Conservation (phyloP, 495 filamentous ascomycete genomes). For the Neurospora tetrasperma region DNA sequence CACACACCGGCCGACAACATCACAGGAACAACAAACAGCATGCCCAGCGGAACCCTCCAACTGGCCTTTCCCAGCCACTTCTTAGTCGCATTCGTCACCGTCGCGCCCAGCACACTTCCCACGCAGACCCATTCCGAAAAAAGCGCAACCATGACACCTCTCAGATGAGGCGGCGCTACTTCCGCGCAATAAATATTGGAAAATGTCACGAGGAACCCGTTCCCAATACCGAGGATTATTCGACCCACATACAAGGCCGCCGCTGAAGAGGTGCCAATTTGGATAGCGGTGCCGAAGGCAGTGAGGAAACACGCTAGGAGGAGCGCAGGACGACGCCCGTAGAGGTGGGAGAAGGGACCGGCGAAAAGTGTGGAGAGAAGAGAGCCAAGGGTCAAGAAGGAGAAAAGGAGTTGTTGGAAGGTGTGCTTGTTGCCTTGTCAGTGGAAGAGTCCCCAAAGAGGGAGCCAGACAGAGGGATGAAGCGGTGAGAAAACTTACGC, state of each 20-base stretch:
- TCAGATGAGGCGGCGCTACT: slow-evolving; percentile 26
- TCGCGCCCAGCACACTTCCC: slow-evolving; percentile 42
- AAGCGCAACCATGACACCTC: slow-evolving; percentile 29
- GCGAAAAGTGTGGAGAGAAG: slow-evolving; percentile 44
- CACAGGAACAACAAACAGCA: slow-evolving; percentile 44
- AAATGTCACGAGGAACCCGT: slow-evolving; percentile 45
- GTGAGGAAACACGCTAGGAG: slow-evolving; percentile 39
- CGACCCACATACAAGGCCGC: slow-evolving; percentile 40
- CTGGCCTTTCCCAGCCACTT: slow-evolving; percentile 26
- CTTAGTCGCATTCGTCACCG: slow-evolving; percentile 26
- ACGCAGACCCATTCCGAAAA: slow-evolving; percentile 33
- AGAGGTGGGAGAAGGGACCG: slow-evolving; percentile 38
- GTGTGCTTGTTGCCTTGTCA: slow-evolving; percentile 11
- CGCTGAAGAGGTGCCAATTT: slow-evolving; percentile 34
- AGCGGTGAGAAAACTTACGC: not conserved
- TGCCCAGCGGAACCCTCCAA: slow-evolving; percentile 46
- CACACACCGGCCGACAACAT: slow-evolving; percentile 40
- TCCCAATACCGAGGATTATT: slow-evolving; percentile 41
- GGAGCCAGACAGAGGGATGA: slow-evolving; percentile 11
- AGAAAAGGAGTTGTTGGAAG: slow-evolving; percentile 45
- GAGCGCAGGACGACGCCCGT: slow-evolving; percentile 41
- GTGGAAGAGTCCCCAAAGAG: not conserved
- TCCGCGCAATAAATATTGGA: slow-evolving; percentile 41
- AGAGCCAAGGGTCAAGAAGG: slow-evolving; percentile 47
- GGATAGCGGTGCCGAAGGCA: slow-evolving; percentile 33